Percentiles rank a stretch among this genome's conserved stretches.
Conservation (phyloP, 2,329 filamentous ascomycete genomes). For the Sclerotinia trifoliorum region DNA sequence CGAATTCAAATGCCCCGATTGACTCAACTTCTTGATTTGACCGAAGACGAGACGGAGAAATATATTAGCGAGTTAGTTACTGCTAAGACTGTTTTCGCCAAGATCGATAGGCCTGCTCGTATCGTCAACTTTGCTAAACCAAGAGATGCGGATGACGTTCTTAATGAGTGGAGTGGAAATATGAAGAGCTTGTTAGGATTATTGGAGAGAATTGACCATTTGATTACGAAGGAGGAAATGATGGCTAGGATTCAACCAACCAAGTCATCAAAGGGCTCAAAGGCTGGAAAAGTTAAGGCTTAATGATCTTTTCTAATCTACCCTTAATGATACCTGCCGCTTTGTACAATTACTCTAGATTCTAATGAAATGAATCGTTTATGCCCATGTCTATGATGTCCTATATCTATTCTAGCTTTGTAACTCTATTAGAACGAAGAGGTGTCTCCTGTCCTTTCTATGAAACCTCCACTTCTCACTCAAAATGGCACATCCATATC, state of each 20-base stretch:
- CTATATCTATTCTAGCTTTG: constrained; percentile 15
- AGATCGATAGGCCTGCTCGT: constrained; percentile 90
- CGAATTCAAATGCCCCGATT: constrained; percentile 90
- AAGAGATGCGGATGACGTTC: constrained; percentile 87
- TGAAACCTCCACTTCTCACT: neutral
- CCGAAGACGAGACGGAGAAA: constrained; percentile 95
- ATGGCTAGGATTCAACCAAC: constrained; percentile 91
- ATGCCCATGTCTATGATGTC: constrained; percentile 24
- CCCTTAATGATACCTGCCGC: constrained; percentile 31
- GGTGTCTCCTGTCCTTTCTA: neutral
- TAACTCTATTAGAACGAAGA: neutral
- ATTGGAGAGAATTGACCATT: constrained; percentile 88
- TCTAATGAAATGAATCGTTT: constrained; percentile 35
- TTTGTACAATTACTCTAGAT: constrained; percentile 41
- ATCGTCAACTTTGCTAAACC: constrained; percentile 95
- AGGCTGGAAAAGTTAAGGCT: constrained; percentile 42
- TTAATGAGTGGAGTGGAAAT: constrained; percentile 98
- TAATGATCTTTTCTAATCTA: constrained; percentile 22
- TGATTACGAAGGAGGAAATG: constrained; percentile 99
- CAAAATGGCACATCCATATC: constrained; percentile 70
- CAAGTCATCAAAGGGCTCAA: constrained; percentile 35
- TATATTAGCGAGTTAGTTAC: constrained; percentile 98
- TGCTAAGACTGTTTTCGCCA: constrained; percentile 95
- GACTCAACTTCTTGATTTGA: constrained; percentile 85
- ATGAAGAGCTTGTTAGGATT: constrained; percentile 90